A percentile compares a stretch with the other conserved stretches of the same genome.
These are phyloP conservation scores for Eimeria necatrix DNA, from an alignment of 169 alveolate species.

Conservation along the genomic window DNA sequence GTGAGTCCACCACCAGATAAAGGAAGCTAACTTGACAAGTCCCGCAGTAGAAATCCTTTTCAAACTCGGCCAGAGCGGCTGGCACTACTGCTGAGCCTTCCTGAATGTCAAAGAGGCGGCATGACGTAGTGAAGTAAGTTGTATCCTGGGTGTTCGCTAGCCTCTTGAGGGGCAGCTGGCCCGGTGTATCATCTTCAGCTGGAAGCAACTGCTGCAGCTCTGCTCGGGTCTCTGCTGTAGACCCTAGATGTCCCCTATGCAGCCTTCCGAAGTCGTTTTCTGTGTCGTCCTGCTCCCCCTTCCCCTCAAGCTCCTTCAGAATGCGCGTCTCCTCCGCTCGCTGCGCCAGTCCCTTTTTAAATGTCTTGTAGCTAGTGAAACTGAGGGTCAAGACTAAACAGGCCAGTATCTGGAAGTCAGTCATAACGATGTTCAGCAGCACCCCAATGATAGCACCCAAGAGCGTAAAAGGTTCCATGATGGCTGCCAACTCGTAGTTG, in stretches of 20 bases:
- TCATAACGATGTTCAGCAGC: conserved; percentile 73
- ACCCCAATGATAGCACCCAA: conserved; percentile 80
- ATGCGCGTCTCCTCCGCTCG: conserved; percentile 59
- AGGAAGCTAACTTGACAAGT: conserved; percentile 33
- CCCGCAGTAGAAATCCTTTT: background rate
- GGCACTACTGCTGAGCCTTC: background rate
- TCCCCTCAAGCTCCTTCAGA: conserved; percentile 2
- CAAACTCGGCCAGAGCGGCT: background rate
- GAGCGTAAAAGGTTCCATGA: conserved; percentile 80
- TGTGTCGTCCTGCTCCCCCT: background rate
- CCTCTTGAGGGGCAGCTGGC: background rate
- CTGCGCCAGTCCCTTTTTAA: conserved; percentile 72
- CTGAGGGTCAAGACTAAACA: conserved; percentile 63
- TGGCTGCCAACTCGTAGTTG: conserved; percentile 68
- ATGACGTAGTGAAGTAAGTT: background rate
- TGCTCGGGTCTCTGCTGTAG: background rate
- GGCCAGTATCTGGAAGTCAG: conserved; percentile 67
- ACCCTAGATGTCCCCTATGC: background rate
- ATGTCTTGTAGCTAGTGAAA: conserved; percentile 76
- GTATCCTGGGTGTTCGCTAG: conserved; percentile 24
- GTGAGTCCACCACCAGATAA: conserved; percentile 29
- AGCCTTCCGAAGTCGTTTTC: background rate
- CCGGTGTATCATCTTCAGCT: background rate
- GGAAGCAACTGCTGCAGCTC: conserved; percentile 51
- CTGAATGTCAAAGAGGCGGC: background rate